phyloP scores from a whole-genome alignment of 192 early-diverging fungal species.

The Phlyctochytrium planicorne region DNA sequence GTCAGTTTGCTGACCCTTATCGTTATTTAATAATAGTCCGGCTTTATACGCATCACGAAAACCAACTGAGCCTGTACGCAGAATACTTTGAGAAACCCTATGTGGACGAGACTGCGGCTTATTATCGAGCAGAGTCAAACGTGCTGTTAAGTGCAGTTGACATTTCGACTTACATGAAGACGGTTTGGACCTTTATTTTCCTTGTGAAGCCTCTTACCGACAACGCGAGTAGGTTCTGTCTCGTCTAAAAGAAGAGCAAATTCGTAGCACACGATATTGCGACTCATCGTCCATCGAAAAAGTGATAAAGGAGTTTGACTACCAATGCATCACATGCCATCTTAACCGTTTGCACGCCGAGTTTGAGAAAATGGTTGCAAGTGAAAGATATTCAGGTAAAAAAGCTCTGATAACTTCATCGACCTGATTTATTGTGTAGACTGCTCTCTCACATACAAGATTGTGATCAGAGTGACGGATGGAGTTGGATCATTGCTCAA shows the following conservation, averaged over 20 bases:
- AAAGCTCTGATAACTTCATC: not conserved
- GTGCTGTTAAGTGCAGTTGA: constrained; percentile 48
- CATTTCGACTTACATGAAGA: constrained; percentile 73
- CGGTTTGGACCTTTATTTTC: constrained; percentile 51
- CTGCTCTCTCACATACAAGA: constrained; percentile 61
- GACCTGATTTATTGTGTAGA: constrained; percentile 38
- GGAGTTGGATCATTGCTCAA: constrained; percentile 61
- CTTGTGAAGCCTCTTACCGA: constrained; percentile 55
- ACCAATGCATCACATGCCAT: constrained; percentile 72
- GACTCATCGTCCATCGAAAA: constrained; percentile 66
- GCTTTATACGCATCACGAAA: constrained; percentile 60
- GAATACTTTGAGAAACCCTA: constrained; percentile 78
- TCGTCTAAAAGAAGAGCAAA: constrained; percentile 62
- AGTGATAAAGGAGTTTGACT: constrained; percentile 72
- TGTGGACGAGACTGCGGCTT: constrained; percentile 60
- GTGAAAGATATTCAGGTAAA: constrained; percentile 61
- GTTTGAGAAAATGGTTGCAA: constrained; percentile 67
- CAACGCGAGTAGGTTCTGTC: constrained; percentile 50
- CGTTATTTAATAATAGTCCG: constrained; percentile 45
- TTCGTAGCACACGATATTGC: constrained; percentile 59
- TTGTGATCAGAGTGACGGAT: constrained; percentile 64
- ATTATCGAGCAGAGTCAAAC: constrained; percentile 70
- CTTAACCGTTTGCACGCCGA: constrained; percentile 61
- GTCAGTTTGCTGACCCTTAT: not conserved
- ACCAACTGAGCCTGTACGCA: constrained; percentile 70